These are phyloP conservation scores for Neospermospora avenae DNA, from an alignment of 2,329 filamentous ascomycete genomes.

Conservation along the genomic window DNA sequence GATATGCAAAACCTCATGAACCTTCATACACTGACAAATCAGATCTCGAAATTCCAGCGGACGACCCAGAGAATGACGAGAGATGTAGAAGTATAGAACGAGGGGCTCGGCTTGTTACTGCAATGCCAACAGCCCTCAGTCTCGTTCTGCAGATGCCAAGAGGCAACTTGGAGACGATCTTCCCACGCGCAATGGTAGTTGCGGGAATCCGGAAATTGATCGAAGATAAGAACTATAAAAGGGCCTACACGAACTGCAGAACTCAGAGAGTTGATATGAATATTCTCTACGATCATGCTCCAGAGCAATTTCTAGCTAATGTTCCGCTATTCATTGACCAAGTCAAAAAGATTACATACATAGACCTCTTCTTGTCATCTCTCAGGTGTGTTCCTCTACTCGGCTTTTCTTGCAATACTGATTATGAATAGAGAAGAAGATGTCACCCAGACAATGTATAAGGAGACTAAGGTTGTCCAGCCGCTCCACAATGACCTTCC, in stretches of 20 bases:
- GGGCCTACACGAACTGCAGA: conserved; percentile 83
- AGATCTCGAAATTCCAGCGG: conserved; percentile 79
- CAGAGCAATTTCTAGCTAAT: conserved; percentile 76
- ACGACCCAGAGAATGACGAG: conserved; percentile 90
- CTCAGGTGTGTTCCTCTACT: conserved; percentile 56
- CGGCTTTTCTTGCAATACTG: conserved; percentile 6
- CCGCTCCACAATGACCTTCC: conserved; percentile 32
- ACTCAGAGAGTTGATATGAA: conserved; percentile 98
- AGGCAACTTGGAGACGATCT: conserved; percentile 94
- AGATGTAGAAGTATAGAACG: conserved; percentile 89
- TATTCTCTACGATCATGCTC: conserved; percentile 90
- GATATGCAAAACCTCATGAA: conserved; percentile 15
- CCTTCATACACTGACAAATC: conserved; percentile 3
- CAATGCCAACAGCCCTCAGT: conserved; percentile 82
- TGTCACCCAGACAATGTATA: conserved; percentile 90
- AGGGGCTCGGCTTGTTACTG: conserved; percentile 80
- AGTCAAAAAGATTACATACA: conserved; percentile 73
- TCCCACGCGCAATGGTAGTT: conserved; percentile 85
- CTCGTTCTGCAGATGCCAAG: conserved; percentile 92
- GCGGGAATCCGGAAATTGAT: conserved; percentile 83
- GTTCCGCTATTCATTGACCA: conserved; percentile 79
- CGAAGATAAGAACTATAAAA: conserved; percentile 74
- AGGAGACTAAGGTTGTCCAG: conserved; percentile 64
- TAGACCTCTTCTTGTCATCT: conserved; percentile 89
- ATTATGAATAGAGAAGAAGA: conserved; percentile 68